Percentiles rank a stretch among this genome's conserved stretches.
These are phyloP conservation scores for Medicago arabica DNA, from an alignment of 306 rosid species.

Conservation along the genomic window DNA sequence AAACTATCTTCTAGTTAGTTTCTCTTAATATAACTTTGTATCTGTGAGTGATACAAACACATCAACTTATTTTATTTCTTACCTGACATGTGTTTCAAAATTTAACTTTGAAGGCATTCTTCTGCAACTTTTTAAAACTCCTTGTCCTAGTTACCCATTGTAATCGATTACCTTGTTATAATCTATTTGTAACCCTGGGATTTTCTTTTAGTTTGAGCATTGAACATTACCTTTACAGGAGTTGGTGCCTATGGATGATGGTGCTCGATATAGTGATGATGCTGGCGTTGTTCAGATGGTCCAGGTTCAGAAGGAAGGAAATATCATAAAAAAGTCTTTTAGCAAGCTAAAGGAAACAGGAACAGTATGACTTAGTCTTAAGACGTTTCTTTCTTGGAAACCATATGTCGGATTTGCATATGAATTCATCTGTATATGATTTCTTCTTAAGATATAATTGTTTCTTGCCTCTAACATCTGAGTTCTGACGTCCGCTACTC, in stretches of 20 bases:
- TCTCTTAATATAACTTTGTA: neutral
- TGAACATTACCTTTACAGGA: slow-evolving; percentile 54
- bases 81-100: neutral
- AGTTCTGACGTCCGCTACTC: slow-evolving; percentile 33
- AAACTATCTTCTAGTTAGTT: slow-evolving; percentile 2
- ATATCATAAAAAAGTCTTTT: slow-evolving; percentile 67
- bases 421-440: slow-evolving; percentile 19
- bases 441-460: neutral
- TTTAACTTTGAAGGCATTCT: neutral
- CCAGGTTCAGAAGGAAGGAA: slow-evolving; percentile 69
- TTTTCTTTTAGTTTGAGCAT: neutral
- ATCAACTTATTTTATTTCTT: slow-evolving; percentile 1
- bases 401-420: slow-evolving; percentile 22
- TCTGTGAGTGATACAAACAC: neutral
- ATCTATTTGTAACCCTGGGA: neutral
- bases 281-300: slow-evolving; percentile 54
- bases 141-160: neutral
- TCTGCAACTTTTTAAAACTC: neutral
- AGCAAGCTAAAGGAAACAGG: slow-evolving; percentile 82
- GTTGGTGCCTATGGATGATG: slow-evolving; percentile 52
- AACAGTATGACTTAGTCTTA: slow-evolving; percentile 58
- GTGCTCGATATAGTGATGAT: slow-evolving; percentile 47
- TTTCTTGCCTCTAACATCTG: slow-evolving; percentile 36
- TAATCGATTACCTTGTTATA: neutral
- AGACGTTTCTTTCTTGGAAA: slow-evolving; percentile 35